phyloP scores from a whole-genome alignment of 2,329 filamentous ascomycete genomes.

The Exophiala oligosperma region DNA sequence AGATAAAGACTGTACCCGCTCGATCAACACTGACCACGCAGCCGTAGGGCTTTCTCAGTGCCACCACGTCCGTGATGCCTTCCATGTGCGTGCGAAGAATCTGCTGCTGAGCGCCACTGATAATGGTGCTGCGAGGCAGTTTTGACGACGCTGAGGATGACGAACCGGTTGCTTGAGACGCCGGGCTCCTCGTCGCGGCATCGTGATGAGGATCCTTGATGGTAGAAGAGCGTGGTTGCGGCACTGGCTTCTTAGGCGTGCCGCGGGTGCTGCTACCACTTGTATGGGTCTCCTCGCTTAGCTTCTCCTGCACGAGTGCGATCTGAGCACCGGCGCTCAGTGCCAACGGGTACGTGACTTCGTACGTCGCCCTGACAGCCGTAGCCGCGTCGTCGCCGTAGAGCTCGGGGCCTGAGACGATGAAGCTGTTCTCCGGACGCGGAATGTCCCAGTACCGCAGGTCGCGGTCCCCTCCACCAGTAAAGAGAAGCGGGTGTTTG shows the following conservation, averaged over 20 bases:
- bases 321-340: constrained; percentile 53
- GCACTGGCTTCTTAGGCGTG: constrained; percentile 29
- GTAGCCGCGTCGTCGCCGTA: constrained; percentile 64
- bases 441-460: constrained; percentile 91
- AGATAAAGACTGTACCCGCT: constrained; percentile 86
- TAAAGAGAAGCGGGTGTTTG: constrained; percentile 80
- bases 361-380: constrained; percentile 66
- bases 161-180: not conserved
- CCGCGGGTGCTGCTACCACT: constrained; percentile 25
- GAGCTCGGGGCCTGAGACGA: constrained; percentile 67
- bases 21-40: constrained; percentile 92
- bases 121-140: constrained; percentile 75
- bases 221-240: not conserved
- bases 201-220: not conserved
- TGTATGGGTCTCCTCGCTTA: constrained; percentile 43
- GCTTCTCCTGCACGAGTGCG: constrained; percentile 65
- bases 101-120: constrained; percentile 83
- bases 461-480: constrained; percentile 84
- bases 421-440: constrained; percentile 71
- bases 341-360: constrained; percentile 55
- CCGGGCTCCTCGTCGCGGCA: constrained; percentile 28
- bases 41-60: constrained; percentile 84
- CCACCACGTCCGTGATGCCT: constrained; percentile 80
- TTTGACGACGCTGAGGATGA: constrained; percentile 32
- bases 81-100: constrained; percentile 85